Base-by-base conservation (phyloP, 192 early-diverging fungal species). In the Backusella tuberculispora region DNA sequence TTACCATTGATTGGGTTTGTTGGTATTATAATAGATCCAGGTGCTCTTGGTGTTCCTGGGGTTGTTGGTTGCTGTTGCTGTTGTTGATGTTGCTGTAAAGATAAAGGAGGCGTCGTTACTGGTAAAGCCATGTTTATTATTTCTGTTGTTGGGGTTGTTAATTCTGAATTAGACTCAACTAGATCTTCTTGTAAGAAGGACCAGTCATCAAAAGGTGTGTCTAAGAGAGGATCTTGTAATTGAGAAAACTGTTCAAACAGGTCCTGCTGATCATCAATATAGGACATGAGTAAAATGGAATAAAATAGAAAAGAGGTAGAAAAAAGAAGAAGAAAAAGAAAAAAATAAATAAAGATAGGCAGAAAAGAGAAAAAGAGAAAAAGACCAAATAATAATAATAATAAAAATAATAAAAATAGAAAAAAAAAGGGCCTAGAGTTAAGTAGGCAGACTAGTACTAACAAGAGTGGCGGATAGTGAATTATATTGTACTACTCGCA, bases 191-290 rank as follows among this genome's bases (percentile, higher is more conserved):
- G 50, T 53, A 53, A 53, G 19, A 53, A 53, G 19, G 50, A 53
- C 50, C 50, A 53, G 9, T 53, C 50, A 53, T 53, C n/a, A 8
- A 53, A 53, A 19, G n/a, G 50, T 53, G 50, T 19, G 7, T 53
- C 19, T 17, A 19, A 53, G 19, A 53, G 19, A 19, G 50, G 19
- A 53, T 53, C 50, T 53, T 53, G 50, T 8, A 53, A 53, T 53
- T 53, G 50, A n/a, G 50, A 53, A 53, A 53, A 53, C 50, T 53
- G 50, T 19, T 53, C 50, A 53, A 53, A 53, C n/a, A 53, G 19
- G 10, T 53, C 50, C 50, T 53, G 50, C 50, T 53, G 50, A 53
- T 53, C 50, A 53, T 53, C 7, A 53, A 53, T 53, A 19, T 53
- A 53, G 9, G 50, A 53, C 50, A 53, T 53, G 50, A 53, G 50